Evolutionary conservation across 306 rosid genomes (phyloP).

Genomic region (Corylus americana): DNA sequence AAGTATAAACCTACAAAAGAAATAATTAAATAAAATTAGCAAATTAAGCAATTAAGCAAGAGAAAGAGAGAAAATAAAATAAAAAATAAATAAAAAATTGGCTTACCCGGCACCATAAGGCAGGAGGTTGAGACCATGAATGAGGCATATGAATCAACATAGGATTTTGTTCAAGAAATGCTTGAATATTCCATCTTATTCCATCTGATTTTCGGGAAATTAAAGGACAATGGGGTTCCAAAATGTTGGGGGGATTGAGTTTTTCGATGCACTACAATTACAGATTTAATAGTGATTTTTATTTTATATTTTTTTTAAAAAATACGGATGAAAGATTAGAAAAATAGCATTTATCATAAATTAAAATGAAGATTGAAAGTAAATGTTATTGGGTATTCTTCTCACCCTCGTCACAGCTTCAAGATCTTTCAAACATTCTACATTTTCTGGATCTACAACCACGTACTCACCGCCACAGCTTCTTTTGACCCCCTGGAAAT

Average conservation of each 20-base stretch:
- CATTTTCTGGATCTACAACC: slow-evolving; percentile 35
- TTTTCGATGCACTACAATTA: slow-evolving; percentile 34
- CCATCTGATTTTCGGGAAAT: slow-evolving; percentile 20
- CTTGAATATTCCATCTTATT: background rate
- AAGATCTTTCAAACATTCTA: slow-evolving; percentile 37
- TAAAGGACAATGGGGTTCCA: slow-evolving; percentile 39
- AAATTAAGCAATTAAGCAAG: too few species aligned
- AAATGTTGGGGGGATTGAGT: slow-evolving; percentile 22
- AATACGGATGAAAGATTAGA: too few species aligned
- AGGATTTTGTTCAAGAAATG: background rate
- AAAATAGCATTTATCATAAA: background rate
- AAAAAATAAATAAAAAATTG: too few species aligned
- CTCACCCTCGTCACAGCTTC: slow-evolving; percentile 29
- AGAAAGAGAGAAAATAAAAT: background rate
- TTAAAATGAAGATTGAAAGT: background rate
- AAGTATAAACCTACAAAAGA: slow-evolving; percentile 12
- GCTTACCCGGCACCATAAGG: slow-evolving; percentile 5
- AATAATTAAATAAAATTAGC: background rate
- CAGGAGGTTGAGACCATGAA: slow-evolving; percentile 8
- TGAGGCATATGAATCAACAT: background rate
- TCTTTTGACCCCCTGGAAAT: slow-evolving; percentile 14
- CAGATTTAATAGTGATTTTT: background rate
- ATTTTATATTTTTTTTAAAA: too few species aligned
- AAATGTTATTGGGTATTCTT: background rate
- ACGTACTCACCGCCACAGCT: slow-evolving; percentile 31